Percentiles rank a stretch among this genome's conserved stretches.
These are phyloP conservation scores for Nymphaea thermarum DNA, from an alignment of 164 flowering plant species.

Conservation along the genomic window DNA sequence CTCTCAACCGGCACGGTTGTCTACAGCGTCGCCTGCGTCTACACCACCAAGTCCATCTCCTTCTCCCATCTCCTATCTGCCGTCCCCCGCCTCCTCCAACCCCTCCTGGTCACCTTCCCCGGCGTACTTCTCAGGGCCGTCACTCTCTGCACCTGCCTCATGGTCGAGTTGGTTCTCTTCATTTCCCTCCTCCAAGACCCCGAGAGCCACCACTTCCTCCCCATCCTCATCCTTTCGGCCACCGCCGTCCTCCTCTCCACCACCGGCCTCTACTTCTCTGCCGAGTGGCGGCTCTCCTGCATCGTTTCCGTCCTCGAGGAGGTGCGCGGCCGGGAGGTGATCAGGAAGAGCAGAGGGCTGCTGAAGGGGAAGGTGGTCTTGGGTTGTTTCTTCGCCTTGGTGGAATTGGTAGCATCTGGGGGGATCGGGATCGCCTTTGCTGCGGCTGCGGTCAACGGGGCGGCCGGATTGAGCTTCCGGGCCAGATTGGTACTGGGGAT, in stretches of 20 bases:
- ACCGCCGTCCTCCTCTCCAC: background rate
- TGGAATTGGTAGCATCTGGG: background rate
- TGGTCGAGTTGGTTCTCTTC: background rate
- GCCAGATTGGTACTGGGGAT: background rate
- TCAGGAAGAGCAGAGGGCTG: slow-evolving; percentile 1
- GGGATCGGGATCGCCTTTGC: background rate
- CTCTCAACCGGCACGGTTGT: background rate
- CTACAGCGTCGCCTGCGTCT: background rate
- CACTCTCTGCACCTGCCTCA: background rate
- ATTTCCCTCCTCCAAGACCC: too few species aligned
- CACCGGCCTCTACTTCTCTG: background rate
- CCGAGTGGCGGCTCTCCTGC: slow-evolving; percentile 1
- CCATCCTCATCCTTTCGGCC: background rate
- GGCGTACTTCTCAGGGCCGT: background rate
- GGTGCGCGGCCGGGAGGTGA: background rate
- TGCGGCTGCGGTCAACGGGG: background rate
- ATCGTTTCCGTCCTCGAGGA: slow-evolving; percentile 1
- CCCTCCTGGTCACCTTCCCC: background rate
- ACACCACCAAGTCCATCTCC: slow-evolving; percentile 3
- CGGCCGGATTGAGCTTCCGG: background rate
- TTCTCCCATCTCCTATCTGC: background rate
- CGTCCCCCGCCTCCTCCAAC: background rate
- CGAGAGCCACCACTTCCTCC: background rate
- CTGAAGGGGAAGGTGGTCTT: slow-evolving; percentile 1
- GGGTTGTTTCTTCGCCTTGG: background rate